Evolutionary conservation across 805 yeast species (phyloP), one percentile per base, ranked within the genome.

Genomic region (Candida gorgasii): DNA sequence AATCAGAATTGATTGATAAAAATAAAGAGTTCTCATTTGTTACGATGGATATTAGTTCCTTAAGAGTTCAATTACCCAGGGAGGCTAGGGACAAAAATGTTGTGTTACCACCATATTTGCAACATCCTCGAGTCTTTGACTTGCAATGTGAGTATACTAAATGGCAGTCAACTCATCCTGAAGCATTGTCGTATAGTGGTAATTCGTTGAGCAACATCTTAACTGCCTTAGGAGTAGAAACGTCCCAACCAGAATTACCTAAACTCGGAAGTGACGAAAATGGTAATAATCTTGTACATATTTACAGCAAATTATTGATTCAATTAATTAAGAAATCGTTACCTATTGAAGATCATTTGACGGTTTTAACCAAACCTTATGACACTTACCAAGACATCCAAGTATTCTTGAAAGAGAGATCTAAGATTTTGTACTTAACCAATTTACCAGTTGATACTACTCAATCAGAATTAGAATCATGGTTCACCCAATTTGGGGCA

Each of bases 401-500:
- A 35, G 78, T 79, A 6, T 89, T 89, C 55, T 59, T 78, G 28
- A 65, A 73, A 12, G 96, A 89, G 59, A 72, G 83, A 43, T 86
- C 95, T 3, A 82, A 81, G 54, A 86, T 88, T n/a, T 61, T 89
- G 40, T 87, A 81, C 59, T 67, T 89, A 62, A 74, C 85, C n/a
- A 89, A 88, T 60, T 66, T 90, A 49, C 90, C 96, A 2, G 71
- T 72, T 18, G 97, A 89, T 54, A 86, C 92, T 5, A 90, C 96
- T 1, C 97, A 90, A 62, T 76, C 89, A 39, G 97, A 90, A 63
- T 70, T 89, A 36, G 97, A 89, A 66, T 74, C 84, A 23, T 90
- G 97, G 96, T 89, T 89, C 59, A 80, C 89, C 3, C 93, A 86
- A 58, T 84, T 78, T 59, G 95, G 95, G 2, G 85, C 88, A 1